These are phyloP conservation scores for Nitzschia inconspicua DNA, from an alignment of 108 stramenopile species.

Conservation along the genomic window DNA sequence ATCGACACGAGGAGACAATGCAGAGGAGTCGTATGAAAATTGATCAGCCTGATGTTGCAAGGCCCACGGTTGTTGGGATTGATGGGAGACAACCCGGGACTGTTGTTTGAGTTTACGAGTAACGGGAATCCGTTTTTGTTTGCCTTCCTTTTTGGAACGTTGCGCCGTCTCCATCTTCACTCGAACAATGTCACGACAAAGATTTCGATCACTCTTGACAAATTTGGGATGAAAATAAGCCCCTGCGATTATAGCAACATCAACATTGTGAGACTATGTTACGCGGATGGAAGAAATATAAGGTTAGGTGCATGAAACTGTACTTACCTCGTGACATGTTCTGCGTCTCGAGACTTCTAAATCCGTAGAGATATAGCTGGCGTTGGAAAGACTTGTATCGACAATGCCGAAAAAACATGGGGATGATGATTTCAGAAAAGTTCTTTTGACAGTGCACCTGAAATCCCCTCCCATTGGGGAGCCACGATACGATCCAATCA, in stretches of 20 bases:
- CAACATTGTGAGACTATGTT: not conserved
- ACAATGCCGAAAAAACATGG: constrained; percentile 45
- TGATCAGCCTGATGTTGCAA: too few relatives aligned
- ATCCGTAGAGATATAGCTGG: constrained; percentile 66
- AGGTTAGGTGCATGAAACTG: not conserved
- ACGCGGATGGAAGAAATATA: not conserved
- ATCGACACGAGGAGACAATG: too few relatives aligned
- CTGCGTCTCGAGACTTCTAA: constrained; percentile 16
- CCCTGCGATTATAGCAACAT: not conserved
- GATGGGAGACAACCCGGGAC: too few relatives aligned
- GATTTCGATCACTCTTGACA: not conserved
- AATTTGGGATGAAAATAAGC: constrained; percentile 2
- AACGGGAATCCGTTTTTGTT: too few relatives aligned
- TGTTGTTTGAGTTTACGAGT: too few relatives aligned
- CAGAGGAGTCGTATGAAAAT: too few relatives aligned
- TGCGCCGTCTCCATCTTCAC: too few relatives aligned
- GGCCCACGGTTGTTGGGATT: too few relatives aligned
- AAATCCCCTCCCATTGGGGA: constrained; percentile 57
- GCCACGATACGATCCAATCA: constrained; percentile 50
- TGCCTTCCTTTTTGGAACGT: constrained; percentile 27
- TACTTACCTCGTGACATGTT: not conserved
- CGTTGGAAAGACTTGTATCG: constrained; percentile 51
- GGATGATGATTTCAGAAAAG: constrained; percentile 42
- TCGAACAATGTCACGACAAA: constrained; percentile 13
- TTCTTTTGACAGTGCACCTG: constrained; percentile 41